Evolutionary conservation across 2,329 filamentous ascomycete genomes (phyloP).

Genomic region (Xylaria sp.): DNA sequence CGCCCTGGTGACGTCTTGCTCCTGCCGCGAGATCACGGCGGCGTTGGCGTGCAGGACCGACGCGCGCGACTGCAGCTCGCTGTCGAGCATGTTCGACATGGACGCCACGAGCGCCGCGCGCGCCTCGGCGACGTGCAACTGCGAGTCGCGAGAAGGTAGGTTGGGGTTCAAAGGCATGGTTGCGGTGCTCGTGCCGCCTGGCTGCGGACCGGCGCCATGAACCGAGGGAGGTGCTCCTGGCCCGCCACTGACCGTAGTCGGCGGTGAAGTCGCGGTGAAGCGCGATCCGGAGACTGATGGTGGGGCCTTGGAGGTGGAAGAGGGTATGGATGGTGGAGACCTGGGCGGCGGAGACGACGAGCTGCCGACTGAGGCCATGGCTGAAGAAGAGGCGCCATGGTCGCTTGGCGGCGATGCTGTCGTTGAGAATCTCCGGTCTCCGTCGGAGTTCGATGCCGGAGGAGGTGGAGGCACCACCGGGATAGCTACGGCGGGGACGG

Average conservation of each 20-base stretch:
- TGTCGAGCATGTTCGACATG: conserved; percentile 76
- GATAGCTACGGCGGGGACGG: conserved; percentile 25
- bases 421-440: conserved; percentile 15
- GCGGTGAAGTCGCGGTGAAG: conserved; percentile 33
- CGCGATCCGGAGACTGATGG: conserved; percentile 35
- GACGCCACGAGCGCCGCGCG: conserved; percentile 69
- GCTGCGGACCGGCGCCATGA: conserved; percentile 16
- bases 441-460: conserved; percentile 27
- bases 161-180: conserved; percentile 45
- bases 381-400: conserved; percentile 18
- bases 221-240: not conserved
- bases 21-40: conserved; percentile 72
- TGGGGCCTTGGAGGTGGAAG: conserved; percentile 32
- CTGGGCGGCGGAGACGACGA: conserved; percentile 20
- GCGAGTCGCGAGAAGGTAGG: conserved; percentile 56
- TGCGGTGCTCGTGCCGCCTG: conserved; percentile 18
- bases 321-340: conserved; percentile 30
- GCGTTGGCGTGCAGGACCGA: conserved; percentile 75
- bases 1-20: conserved; percentile 70
- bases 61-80: conserved; percentile 74
- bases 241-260: conserved; percentile 31
- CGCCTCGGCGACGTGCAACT: conserved; percentile 64
- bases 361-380: conserved; percentile 17
- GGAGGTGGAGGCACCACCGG: conserved; percentile 27
- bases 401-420: conserved; percentile 25